These are phyloP conservation scores for Morella rubra DNA, from an alignment of 306 rosid species.

Conservation along the genomic window DNA sequence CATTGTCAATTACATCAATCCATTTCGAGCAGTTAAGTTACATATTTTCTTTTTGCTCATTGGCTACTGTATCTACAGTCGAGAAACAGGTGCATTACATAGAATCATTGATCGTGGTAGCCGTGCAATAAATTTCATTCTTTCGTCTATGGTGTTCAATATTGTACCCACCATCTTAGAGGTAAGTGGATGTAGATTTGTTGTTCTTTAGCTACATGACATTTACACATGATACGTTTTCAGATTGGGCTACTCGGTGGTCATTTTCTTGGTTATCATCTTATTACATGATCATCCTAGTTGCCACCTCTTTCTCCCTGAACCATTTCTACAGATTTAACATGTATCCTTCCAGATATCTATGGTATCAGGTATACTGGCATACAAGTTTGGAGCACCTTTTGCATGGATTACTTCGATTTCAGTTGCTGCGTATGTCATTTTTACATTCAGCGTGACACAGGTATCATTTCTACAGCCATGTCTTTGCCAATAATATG, in stretches of 20 bases:
- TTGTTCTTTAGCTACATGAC: slow-evolving; percentile 25
- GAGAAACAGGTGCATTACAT: slow-evolving; percentile 93
- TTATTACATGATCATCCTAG: slow-evolving; percentile 30
- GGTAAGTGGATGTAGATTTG: slow-evolving; percentile 49
- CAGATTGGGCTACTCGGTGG: slow-evolving; percentile 6
- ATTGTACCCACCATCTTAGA: slow-evolving; percentile 92
- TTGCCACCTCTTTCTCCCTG: slow-evolving; percentile 35
- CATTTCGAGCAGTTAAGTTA: slow-evolving; percentile 19
- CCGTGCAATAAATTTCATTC: slow-evolving; percentile 94
- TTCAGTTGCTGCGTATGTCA: slow-evolving; percentile 87
- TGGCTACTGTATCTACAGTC: slow-evolving; percentile 49
- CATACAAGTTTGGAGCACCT: slow-evolving; percentile 92
- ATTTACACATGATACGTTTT: slow-evolving; percentile 11
- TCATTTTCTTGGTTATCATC: slow-evolving; percentile 18
- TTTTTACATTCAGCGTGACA: slow-evolving; percentile 75
- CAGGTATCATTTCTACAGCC: slow-evolving; percentile 61
- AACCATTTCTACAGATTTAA: slow-evolving; percentile 54
- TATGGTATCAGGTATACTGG: slow-evolving; percentile 96
- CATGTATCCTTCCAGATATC: slow-evolving; percentile 81
- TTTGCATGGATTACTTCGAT: slow-evolving; percentile 94
- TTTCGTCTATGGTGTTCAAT: slow-evolving; percentile 94
- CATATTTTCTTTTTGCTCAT: not conserved
- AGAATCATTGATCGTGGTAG: slow-evolving; percentile 98
- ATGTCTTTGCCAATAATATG: not conserved
- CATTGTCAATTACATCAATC: not conserved